Evolutionary conservation across 2,329 filamentous ascomycete genomes (phyloP), one percentile per base, ranked within the genome.

Genomic region (Trichoderma sp.): DNA sequence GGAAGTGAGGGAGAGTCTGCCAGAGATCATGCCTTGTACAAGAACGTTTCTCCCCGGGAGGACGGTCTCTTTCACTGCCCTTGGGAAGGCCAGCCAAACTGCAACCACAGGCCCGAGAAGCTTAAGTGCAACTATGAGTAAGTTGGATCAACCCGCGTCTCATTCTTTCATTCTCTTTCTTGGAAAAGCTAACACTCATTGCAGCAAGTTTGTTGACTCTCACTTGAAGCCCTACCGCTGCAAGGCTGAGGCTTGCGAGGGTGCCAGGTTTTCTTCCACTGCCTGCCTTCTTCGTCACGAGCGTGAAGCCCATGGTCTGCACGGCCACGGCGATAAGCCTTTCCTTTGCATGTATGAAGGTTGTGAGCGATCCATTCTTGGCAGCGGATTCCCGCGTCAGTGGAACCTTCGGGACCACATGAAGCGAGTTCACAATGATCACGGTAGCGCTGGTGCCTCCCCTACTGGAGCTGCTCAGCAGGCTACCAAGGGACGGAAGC

Each of bases 81-180:
- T 6, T 96, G 92, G 86, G 90, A 92, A 81, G 92, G 90, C 77
- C 86, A 90, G 73, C 72, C 83, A 36, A 85, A 81, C 79, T 98
- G 95, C 88, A 92, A 89, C 82, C 95, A 98, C 89, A 93, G 93
- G 84, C 90, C 95, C 53, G 96, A 97, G 79, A 96, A 97, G 85
- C 92, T 98, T 77, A 98, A 98, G 89, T 98, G 95, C 90, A 97
- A 97, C 84, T 98, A 98, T 81, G 95, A 98, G 95, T 97, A 91
- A 89, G 93, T 34, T 51, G 18, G 11, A 53, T 53, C 39, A 53
- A 53, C 11, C 5, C 9, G 21, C 47, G 11, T 24, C 47, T 14
- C 11, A 24, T 6, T 28, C 24, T 14, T 26, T 26, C 3, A 26
- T 21, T 26, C 4, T 26, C 3, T 26, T 21, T 26, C 57, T 21